Conservation (phyloP, 164 flowering plant genomes). For the Stephania japonica region DNA sequence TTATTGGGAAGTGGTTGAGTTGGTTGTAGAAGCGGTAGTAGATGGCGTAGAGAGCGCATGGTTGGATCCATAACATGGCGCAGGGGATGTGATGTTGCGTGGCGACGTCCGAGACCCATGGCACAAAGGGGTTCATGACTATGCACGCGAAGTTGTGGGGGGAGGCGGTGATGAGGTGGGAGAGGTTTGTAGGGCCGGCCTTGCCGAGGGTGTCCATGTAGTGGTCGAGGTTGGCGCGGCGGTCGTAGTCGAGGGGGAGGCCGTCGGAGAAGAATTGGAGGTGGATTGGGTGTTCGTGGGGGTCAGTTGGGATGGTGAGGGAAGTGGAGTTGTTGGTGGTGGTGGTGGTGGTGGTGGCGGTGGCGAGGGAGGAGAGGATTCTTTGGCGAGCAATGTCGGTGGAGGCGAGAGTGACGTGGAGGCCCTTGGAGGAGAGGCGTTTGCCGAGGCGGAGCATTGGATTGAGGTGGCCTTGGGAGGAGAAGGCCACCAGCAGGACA, state of each 20-base stretch:
- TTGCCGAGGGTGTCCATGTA: slow-evolving; percentile 31
- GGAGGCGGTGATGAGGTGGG: slow-evolving; percentile 26
- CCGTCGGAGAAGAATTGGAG: slow-evolving; percentile 69
- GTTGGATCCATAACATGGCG: slow-evolving; percentile 74
- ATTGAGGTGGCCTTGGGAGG: neutral
- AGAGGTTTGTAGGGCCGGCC: neutral
- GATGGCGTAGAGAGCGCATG: slow-evolving; percentile 51
- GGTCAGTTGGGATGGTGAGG: neutral
- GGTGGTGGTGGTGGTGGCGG: neutral
- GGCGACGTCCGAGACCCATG: slow-evolving; percentile 79
- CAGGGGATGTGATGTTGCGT: slow-evolving; percentile 37
- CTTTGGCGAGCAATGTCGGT: neutral
- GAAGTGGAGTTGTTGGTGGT: neutral
- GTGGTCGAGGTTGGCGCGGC: slow-evolving; percentile 13
- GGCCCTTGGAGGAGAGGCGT: neutral
- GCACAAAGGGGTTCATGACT: slow-evolving; percentile 62
- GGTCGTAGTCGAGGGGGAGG: neutral
- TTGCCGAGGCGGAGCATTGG: neutral
- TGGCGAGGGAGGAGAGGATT: neutral
- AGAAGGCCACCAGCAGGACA: neutral
- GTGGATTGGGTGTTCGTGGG: slow-evolving; percentile 28
- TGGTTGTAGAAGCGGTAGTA: slow-evolving; percentile 47
- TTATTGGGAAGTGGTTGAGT: slow-evolving; percentile 44
- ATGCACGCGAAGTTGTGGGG: slow-evolving; percentile 52
- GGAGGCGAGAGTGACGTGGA: neutral